phyloP scores from a whole-genome alignment of 768 basidiomycete genomes.

The Candolleomyces eurysporus region DNA sequence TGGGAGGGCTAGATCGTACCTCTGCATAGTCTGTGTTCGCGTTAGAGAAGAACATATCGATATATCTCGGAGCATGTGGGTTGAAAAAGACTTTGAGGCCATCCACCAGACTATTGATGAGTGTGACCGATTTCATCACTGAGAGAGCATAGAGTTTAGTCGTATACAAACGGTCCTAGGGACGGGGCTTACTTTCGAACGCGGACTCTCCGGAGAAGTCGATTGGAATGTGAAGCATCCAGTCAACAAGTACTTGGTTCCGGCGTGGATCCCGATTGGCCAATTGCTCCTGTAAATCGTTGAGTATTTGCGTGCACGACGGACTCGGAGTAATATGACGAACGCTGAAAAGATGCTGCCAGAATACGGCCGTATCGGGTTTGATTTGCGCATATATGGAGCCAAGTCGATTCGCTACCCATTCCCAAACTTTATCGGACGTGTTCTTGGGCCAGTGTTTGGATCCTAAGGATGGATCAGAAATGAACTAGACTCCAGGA shows the following conservation, averaged over 20 bases:
- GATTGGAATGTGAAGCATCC: constrained; percentile 71
- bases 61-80: constrained; percentile 63
- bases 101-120: constrained; percentile 67
- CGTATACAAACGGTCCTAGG: not conserved
- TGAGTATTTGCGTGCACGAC: not conserved
- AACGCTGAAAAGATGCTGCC: constrained; percentile 67
- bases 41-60: constrained; percentile 69
- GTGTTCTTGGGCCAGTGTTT: constrained; percentile 76
- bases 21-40: constrained; percentile 84
- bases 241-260: constrained; percentile 67
- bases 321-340: constrained; percentile 13
- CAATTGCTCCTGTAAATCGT: constrained; percentile 43
- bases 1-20: constrained; percentile 35
- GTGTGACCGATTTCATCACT: constrained; percentile 77
- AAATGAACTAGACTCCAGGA: not conserved
- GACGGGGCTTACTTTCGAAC: constrained; percentile 65
- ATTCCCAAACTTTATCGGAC: constrained; percentile 63
- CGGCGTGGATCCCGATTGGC: constrained; percentile 79
- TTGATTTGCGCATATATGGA: constrained; percentile 72
- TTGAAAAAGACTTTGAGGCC: constrained; percentile 65
- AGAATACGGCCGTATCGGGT: constrained; percentile 78
- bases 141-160: constrained; percentile 4
- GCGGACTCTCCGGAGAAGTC: constrained; percentile 87
- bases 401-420: constrained; percentile 62
- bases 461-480: constrained; percentile 45